Base-by-base conservation (phyloP, 1,284 basidiomycete species). In the Cyathus olla region DNA sequence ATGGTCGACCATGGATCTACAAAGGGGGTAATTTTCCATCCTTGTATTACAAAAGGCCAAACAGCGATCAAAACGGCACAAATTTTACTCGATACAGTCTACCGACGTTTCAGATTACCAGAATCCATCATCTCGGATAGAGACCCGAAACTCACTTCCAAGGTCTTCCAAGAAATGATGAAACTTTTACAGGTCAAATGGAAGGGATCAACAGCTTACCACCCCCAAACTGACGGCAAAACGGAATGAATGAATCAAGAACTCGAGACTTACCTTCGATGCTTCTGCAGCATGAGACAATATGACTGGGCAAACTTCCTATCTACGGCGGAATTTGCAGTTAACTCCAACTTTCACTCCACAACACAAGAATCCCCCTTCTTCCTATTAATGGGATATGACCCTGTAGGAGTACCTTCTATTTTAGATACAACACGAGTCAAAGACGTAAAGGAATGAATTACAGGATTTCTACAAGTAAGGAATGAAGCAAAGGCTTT, bases 21-120 rank as follows among this genome's bases (percentile, higher is more conserved):
- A 10, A 86, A 87, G 64, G 71, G 62, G 72, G 24, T 74, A 2
- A 65, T 77, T 42, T 77, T 85, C 54, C 73, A 80, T 1, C 76
- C 78, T 0, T 73, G 71, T 5, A 60, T 55, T 0, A 76, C 69
- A 22, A 50, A 42, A 4, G 59, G 31, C 6, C 31, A 75, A 0
- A 65, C 55, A 1, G 60, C 65, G 2, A 55, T 62, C 50, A 65
- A 63, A 31, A 66, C 59, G 2, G 72, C 71, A 0, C 9, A 57
- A 22, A 47, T 77, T 1, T 65, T 77, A 27, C 51, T 74, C 40
- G 46, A 80, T 68, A 55, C 69, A 47, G 55, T 60, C 8, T 68
- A 28, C 60, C 39, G 52, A 37, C 2, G 55, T 39, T 60, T 57
- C 49, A 73, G 76, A 10, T 13, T 73, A 13, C 74, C 74, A 1